Evolutionary conservation across 345 rosid species (phyloP), one percentile per base, ranked within the genome.

Genomic region (Triadica sebifera): DNA sequence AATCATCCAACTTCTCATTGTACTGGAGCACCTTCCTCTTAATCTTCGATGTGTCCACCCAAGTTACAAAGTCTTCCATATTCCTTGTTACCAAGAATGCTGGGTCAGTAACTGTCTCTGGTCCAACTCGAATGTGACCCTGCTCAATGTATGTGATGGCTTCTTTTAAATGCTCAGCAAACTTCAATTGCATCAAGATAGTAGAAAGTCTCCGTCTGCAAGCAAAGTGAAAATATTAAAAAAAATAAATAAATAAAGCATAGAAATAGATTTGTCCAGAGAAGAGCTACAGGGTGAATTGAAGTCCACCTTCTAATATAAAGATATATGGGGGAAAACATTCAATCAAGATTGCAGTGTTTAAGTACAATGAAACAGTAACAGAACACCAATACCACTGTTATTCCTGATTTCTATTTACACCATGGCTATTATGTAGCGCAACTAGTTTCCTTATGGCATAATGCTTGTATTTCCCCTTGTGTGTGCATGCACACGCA

Each of bases 31-130:
- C 91, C 88, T 89, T 92, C 37, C 94, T 84, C 83, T 84, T 89
- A 58, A 94, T 94, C 93, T 92, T 92, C 13, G 98, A 94, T 55
- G 95, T 84, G 82, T 94, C 98, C 47, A 91, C 98, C 98, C 97
- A 94, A 1, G 98, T 94, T 65, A 91, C 84, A 20, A 91, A 92
- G 83, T 94, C 98, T 77, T 94, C 97, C 94, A 89, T 91, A 73
- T 91, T 94, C 83, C 98, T 81, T 0, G 98, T 92, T 25, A 94
- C 98, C 1, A 92, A 85, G 81, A 86, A 94, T 55, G 98, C 93
- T 2, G 98, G 97, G 79, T 94, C 98, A 8, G 90, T 91, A 38
- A 94, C 78, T 0, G 94, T 91, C 56, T 94, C 97, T 0, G 95
- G 97, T 61, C 98, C 98, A n/a, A 91, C 97, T 70, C 97, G 89